Percentiles rank a stretch among this genome's conserved stretches.
These are phyloP conservation scores for Trypanosoma grayi DNA, from an alignment of 208 protist species.

Conservation along the genomic window DNA sequence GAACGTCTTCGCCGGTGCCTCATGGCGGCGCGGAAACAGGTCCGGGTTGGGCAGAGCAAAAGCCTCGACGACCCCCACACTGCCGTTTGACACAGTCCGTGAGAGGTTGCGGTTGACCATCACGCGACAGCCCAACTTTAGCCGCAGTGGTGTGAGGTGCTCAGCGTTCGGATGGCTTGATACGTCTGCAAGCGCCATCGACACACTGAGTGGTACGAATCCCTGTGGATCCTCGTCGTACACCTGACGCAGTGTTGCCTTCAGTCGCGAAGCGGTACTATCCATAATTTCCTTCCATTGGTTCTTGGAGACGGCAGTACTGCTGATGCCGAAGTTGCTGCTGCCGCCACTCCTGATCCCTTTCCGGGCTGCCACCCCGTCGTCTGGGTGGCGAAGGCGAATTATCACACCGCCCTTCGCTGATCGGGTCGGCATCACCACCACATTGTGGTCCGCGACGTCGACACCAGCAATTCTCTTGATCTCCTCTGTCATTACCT, in stretches of 20 bases:
- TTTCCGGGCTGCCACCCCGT: neutral
- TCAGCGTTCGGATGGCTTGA: slow-evolving; percentile 43
- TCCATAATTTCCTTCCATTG: slow-evolving; percentile 45
- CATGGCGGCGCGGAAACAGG: slow-evolving; percentile 64
- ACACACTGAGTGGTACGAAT: slow-evolving; percentile 64
- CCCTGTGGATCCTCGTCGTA: slow-evolving; percentile 46
- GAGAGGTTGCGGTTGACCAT: slow-evolving; percentile 91
- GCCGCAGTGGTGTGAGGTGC: slow-evolving; percentile 57
- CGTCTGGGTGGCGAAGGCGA: slow-evolving; percentile 46
- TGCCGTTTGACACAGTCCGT: slow-evolving; percentile 83
- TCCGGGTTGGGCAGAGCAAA: slow-evolving; percentile 60
- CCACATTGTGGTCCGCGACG: slow-evolving; percentile 55
- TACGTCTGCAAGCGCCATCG: slow-evolving; percentile 61
- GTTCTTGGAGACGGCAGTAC: neutral
- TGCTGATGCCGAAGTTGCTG: neutral
- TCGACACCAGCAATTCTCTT: slow-evolving; percentile 3
- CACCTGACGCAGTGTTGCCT: slow-evolving; percentile 39
- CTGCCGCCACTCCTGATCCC: neutral
- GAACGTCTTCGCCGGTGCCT: slow-evolving; percentile 6
- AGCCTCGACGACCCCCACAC: slow-evolving; percentile 83
- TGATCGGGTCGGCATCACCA: slow-evolving; percentile 57
- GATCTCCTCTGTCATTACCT: slow-evolving; percentile 40
- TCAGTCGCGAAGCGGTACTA: slow-evolving; percentile 37
- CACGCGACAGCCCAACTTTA: slow-evolving; percentile 87
- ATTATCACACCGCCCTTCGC: slow-evolving; percentile 30